These are phyloP conservation scores for Medicago ruthenica DNA, from an alignment of 306 rosid species.

Conservation along the genomic window DNA sequence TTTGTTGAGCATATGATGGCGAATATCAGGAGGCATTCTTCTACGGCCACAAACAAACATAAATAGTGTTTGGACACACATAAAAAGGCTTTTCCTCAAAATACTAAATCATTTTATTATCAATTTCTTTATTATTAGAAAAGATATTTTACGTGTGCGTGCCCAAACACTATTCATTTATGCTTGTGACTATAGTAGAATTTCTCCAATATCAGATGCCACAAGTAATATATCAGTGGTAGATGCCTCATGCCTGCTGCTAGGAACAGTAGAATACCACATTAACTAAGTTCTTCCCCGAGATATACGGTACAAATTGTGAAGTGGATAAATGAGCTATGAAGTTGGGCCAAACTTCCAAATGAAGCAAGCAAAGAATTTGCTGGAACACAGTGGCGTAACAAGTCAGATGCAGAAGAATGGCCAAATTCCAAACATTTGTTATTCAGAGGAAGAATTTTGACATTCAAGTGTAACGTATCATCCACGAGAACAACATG, in stretches of 20 bases:
- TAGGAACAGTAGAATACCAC: constrained; percentile 34
- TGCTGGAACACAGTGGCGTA: constrained; percentile 30
- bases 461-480: constrained; percentile 22
- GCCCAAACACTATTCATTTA: no score
- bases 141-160: no score
- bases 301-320: constrained; percentile 37
- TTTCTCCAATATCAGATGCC: no score
- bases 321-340: constrained; percentile 26
- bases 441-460: constrained; percentile 4
- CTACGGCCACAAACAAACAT: no score
- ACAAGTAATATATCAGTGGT: constrained; percentile 7
- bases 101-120: no score
- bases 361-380: constrained; percentile 35
- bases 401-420: constrained; percentile 10
- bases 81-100: no score
- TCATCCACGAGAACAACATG: constrained; percentile 26
- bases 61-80: no score
- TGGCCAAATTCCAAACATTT: constrained; percentile 26
- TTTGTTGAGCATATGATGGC: constrained; percentile 9
- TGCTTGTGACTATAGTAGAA: no score
- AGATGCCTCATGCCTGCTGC: constrained; percentile 26
- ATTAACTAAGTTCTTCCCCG: constrained; percentile 33
- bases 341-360: constrained; percentile 34
- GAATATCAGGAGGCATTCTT: no score
- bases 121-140: no score